A percentile compares a stretch with the other conserved stretches of the same genome.
Conservation (phyloP, 2,329 filamentous ascomycete species). For the Phialophora macrospora region DNA sequence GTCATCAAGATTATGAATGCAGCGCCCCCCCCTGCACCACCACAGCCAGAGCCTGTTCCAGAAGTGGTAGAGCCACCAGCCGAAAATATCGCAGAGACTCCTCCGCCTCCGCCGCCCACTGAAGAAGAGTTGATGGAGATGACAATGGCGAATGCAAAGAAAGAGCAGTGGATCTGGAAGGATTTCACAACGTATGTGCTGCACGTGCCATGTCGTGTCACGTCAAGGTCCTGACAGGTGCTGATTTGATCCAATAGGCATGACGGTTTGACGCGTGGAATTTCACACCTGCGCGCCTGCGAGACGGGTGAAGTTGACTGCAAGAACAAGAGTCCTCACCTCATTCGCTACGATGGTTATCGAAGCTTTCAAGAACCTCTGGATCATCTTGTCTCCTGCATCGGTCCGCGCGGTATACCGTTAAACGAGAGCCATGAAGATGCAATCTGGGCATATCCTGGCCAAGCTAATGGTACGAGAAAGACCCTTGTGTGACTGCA, state of each 20-base stretch:
- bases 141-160: slow-evolving; percentile 35
- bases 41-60: slow-evolving; percentile 14
- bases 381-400: slow-evolving; percentile 60
- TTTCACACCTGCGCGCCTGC: slow-evolving; percentile 35
- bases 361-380: slow-evolving; percentile 35
- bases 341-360: slow-evolving; percentile 39
- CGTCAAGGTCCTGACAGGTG: neutral
- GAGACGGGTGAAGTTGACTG: slow-evolving; percentile 36
- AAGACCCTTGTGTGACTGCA: neutral
- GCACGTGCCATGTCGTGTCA: neutral
- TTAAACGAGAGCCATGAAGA: slow-evolving; percentile 65
- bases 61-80: neutral
- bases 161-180: slow-evolving; percentile 39
- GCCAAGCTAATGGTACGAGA: slow-evolving; percentile 35
- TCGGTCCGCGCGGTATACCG: slow-evolving; percentile 60
- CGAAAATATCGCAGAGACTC: slow-evolving; percentile 3
- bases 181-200: slow-evolving; percentile 37
- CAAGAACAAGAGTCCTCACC: slow-evolving; percentile 34
- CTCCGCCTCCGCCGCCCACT: slow-evolving; percentile 24
- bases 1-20: slow-evolving; percentile 35
- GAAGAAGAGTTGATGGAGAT: slow-evolving; percentile 36
- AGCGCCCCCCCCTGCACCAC: slow-evolving; percentile 24
- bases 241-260: slow-evolving; percentile 31
- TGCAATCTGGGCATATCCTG: slow-evolving; percentile 63
- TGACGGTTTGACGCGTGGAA: slow-evolving; percentile 38